Evolutionary conservation across 768 basidiomycete genomes (phyloP).

Genomic region (Cubamyces lactineus): DNA sequence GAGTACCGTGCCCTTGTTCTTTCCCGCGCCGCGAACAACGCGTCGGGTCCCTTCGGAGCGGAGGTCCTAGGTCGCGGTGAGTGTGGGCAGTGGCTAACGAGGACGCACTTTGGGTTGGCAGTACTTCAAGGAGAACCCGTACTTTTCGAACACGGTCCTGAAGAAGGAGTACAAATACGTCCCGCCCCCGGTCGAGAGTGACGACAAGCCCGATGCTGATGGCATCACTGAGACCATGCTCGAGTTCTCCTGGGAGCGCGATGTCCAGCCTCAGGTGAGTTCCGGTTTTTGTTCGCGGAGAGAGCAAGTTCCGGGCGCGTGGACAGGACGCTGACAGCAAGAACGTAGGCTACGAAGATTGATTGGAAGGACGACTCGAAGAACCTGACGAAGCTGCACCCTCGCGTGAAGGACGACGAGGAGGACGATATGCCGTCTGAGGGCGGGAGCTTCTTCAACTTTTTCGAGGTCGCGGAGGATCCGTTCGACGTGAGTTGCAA

Average conservation of each 20-base stretch:
- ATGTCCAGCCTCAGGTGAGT: constrained; percentile 68
- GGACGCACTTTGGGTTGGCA: constrained; percentile 33
- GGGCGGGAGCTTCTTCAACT: constrained; percentile 86
- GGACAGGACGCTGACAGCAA: constrained; percentile 1
- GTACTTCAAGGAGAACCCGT: constrained; percentile 88
- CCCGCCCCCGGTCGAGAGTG: constrained; percentile 53
- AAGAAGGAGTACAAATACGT: constrained; percentile 83
- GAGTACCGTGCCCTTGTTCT: constrained; percentile 40
- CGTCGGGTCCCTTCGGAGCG: neutral
- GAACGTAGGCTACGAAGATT: constrained; percentile 66
- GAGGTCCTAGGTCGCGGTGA: neutral
- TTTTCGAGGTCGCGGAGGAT: constrained; percentile 71
- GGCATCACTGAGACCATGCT: constrained; percentile 80
- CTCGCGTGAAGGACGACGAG: constrained; percentile 61
- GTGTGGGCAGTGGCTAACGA: constrained; percentile 1
- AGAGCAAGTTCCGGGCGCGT: neutral
- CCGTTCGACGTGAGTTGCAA: constrained; percentile 61
- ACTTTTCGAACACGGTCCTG: constrained; percentile 73
- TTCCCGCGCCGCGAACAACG: neutral
- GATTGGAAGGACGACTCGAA: constrained; percentile 81
- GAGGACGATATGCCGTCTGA: constrained; percentile 68
- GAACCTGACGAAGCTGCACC: constrained; percentile 79
- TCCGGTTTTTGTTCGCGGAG: neutral
- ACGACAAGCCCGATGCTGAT: constrained; percentile 67
- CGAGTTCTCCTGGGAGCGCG: constrained; percentile 78